phyloP scores from a whole-genome alignment of 805 yeast species.

The Spathaspora sp. region DNA sequence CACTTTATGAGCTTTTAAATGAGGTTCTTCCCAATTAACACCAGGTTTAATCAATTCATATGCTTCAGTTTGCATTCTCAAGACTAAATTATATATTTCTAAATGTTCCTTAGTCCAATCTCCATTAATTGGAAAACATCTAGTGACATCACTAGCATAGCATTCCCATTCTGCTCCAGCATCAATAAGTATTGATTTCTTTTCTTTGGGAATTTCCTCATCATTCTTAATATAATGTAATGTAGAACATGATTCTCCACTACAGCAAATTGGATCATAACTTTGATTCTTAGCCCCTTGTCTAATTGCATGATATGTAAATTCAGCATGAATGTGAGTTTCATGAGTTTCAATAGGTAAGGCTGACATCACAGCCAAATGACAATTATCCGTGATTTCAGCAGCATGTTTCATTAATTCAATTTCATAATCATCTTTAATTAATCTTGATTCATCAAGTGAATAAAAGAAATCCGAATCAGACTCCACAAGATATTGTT shows the following conservation, averaged over 20 bases:
- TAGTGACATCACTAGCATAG: constrained; percentile 90
- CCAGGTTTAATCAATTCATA: constrained; percentile 79
- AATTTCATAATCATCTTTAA: constrained; percentile 82
- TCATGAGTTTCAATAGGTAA: constrained; percentile 80
- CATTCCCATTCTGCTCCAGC: constrained; percentile 98
- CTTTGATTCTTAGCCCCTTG: constrained; percentile 89
- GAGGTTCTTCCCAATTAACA: constrained; percentile 80
- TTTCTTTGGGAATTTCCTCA: constrained; percentile 41
- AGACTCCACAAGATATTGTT: constrained; percentile 35
- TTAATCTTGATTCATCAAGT: constrained; percentile 79
- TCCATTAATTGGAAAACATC: constrained; percentile 91
- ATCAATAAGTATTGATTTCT: constrained; percentile 75
- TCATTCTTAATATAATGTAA: constrained; percentile 87
- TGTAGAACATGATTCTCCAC: constrained; percentile 89
- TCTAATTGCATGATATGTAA: constrained; percentile 86
- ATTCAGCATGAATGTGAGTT: constrained; percentile 93
- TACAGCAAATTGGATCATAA: constrained; percentile 94
- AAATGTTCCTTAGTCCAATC: constrained; percentile 86
- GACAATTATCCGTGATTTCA: constrained; percentile 81
- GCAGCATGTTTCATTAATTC: constrained; percentile 76
- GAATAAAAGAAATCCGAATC: constrained; percentile 58
- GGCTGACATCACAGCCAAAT: constrained; percentile 89
- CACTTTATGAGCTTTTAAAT: constrained; percentile 72
- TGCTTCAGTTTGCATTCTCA: constrained; percentile 75
- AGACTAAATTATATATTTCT: constrained; percentile 74